phyloP scores from a whole-genome alignment of 495 filamentous ascomycete species.

The Tuber brumale region DNA sequence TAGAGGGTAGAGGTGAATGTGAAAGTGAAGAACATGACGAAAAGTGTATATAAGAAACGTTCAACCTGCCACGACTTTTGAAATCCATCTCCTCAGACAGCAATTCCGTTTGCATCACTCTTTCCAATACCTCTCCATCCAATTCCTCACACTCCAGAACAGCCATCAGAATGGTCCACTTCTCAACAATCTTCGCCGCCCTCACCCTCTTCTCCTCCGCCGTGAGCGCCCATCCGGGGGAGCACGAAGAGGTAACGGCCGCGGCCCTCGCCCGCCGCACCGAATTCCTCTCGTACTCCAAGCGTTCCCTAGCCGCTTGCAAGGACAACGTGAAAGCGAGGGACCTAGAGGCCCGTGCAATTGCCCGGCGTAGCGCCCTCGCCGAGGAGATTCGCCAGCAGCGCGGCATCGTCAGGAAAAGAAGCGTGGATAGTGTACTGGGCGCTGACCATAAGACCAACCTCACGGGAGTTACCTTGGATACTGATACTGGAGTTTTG shows the following conservation, averaged over 20 bases:
- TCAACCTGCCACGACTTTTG: background rate
- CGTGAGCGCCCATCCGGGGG: slow-evolving; percentile 45
- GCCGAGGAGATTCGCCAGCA: slow-evolving; percentile 40
- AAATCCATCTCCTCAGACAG: background rate
- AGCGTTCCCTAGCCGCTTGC: slow-evolving; percentile 44
- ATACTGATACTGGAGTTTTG: slow-evolving; percentile 48
- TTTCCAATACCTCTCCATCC: background rate
- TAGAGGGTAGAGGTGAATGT: background rate
- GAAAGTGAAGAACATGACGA: background rate
- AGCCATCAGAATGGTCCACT: slow-evolving; percentile 20
- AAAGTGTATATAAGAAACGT: background rate
- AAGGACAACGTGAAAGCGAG: slow-evolving; percentile 41
- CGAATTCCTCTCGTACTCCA: slow-evolving; percentile 40
- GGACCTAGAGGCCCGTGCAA: slow-evolving; percentile 40
- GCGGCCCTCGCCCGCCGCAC: slow-evolving; percentile 40
- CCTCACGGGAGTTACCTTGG: slow-evolving; percentile 47
- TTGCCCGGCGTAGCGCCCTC: slow-evolving; percentile 43
- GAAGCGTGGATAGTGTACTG: slow-evolving; percentile 45
- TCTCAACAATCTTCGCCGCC: slow-evolving; percentile 14
- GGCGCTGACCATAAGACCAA: slow-evolving; percentile 46
- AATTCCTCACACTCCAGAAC: background rate
- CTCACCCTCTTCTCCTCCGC: slow-evolving; percentile 15
- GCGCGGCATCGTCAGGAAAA: slow-evolving; percentile 33
- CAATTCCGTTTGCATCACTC: background rate
- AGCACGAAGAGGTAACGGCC: slow-evolving; percentile 19